These are phyloP conservation scores for Graphiopsis chlorocephala DNA, from an alignment of 2,329 filamentous ascomycete genomes.

Conservation along the genomic window DNA sequence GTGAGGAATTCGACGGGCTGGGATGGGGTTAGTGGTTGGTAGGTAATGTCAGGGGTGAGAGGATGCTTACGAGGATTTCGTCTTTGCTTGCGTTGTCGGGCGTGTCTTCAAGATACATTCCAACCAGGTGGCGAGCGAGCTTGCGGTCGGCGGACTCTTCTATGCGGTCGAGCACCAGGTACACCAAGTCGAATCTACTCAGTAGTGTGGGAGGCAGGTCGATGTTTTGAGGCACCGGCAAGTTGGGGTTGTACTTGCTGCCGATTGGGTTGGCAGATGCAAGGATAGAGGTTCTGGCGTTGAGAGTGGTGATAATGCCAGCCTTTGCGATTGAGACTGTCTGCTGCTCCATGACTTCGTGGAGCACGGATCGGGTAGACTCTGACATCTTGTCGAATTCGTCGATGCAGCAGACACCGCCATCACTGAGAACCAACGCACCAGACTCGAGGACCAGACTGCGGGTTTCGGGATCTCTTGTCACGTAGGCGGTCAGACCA, in stretches of 20 bases:
- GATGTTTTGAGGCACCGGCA: constrained; percentile 96
- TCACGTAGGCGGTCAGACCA: constrained; percentile 74
- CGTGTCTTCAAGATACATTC: constrained; percentile 94
- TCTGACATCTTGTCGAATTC: constrained; percentile 82
- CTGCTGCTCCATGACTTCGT: constrained; percentile 81
- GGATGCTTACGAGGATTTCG: constrained; percentile 71
- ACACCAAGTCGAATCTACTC: constrained; percentile 94
- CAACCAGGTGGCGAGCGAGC: constrained; percentile 85
- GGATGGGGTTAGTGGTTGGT: neutral
- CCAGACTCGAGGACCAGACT: constrained; percentile 73
- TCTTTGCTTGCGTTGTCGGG: constrained; percentile 77
- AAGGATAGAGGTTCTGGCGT: constrained; percentile 91
- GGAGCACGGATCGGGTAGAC: constrained; percentile 68
- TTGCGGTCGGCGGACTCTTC: constrained; percentile 87
- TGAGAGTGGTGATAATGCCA: constrained; percentile 81
- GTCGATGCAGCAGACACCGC: constrained; percentile 74
- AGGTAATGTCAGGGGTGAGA: constrained; percentile 19
- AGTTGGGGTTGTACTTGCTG: constrained; percentile 92
- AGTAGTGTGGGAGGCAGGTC: constrained; percentile 92
- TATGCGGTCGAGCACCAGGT: constrained; percentile 89
- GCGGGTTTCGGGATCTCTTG: constrained; percentile 69
- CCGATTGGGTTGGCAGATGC: constrained; percentile 97
- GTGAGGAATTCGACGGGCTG: constrained; percentile 94
- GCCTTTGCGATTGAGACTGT: constrained; percentile 76
- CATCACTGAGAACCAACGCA: constrained; percentile 70